Base-by-base conservation (phyloP, 768 basidiomycete species). In the Leccinum fibrillosum region DNA sequence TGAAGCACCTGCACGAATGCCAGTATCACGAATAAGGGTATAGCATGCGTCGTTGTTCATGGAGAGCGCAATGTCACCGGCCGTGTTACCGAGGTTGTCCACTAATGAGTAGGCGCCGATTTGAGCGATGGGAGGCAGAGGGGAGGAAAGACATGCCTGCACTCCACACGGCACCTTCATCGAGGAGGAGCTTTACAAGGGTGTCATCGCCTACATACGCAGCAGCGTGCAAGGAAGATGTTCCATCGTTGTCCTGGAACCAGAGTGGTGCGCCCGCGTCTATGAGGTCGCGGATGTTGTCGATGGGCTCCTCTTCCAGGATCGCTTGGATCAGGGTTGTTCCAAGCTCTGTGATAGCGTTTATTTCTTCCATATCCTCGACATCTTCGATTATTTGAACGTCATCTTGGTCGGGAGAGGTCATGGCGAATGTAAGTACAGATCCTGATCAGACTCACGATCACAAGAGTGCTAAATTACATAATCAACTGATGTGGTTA, bases 121-220 rank as follows among this genome's bases (percentile, higher is more conserved):
- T 37, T 55, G 37, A 49, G 49, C 4, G 37, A 5, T n/a, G 3
- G 12, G 23, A 17, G 28, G 12, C 8, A 6, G 8, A 49, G 3
- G 61, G 52, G n/a, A 56, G 5, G n/a, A 45, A 26, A 35, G 51
- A 69, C 79, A 61, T 62, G 85, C 93, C 85, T 65, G 90, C 81
- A 72, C 95, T 97, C 97, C 97, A 99, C 0, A 93, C 69, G 1
- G 92, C 94, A 12, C 96, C 94, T 55, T 83, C 80, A n/a, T 85
- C 78, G 26, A 99, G 78, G 34, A 98, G 77, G 6, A 80, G 67
- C 54, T 81, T 80, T 11, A 89, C 79, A 15, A 96, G 75, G n/a
- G 79, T 76, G 2, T 79, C 68, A 62, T 89, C 83, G 64, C 88
- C 85, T 49, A 81, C 72, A 63, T 89, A 93, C 1, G 86, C 89